Evolutionary conservation across 371 early-diverging fungal genomes (phyloP).

Genomic region (Mucor mucedo): DNA sequence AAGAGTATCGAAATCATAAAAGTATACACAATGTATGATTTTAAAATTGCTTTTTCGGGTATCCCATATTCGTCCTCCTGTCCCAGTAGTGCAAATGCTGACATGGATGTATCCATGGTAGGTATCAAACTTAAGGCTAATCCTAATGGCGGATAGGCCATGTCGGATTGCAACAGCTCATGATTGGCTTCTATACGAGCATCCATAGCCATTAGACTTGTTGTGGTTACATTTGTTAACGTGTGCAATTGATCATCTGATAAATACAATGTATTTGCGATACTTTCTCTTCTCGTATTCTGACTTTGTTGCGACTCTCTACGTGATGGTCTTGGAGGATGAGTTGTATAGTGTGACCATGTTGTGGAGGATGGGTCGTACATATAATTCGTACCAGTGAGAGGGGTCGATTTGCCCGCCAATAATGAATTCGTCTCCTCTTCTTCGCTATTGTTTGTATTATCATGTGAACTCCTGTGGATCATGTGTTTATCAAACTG

Average conservation of each 20-base stretch:
- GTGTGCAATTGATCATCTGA: background rate
- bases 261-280: conserved; percentile 8
- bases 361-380: conserved; percentile 4
- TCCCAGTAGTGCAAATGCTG: conserved; percentile 27
- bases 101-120: conserved; percentile 43
- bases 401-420: conserved; percentile 2
- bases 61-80: conserved; percentile 13
- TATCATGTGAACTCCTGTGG: background rate
- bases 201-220: conserved; percentile 11
- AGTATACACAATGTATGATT: conserved; percentile 24
- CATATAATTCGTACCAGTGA: conserved; percentile 6
- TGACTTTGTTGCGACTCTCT: conserved; percentile 3
- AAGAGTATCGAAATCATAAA: conserved; percentile 37
- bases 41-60: conserved; percentile 21
- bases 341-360: background rate
- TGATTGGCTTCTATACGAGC: conserved; percentile 12
- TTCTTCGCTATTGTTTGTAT: background rate
- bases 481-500: conserved; percentile 17
- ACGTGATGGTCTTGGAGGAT: background rate
- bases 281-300: conserved; percentile 1
- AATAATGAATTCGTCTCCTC: background rate
- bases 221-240: conserved; percentile 9
- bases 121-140: conserved; percentile 46
- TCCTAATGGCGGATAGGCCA: conserved; percentile 43
- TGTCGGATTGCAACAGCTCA: conserved; percentile 5